Conservation (phyloP, 2,329 filamentous ascomycete species). For the Colletotrichum acutatum region DNA sequence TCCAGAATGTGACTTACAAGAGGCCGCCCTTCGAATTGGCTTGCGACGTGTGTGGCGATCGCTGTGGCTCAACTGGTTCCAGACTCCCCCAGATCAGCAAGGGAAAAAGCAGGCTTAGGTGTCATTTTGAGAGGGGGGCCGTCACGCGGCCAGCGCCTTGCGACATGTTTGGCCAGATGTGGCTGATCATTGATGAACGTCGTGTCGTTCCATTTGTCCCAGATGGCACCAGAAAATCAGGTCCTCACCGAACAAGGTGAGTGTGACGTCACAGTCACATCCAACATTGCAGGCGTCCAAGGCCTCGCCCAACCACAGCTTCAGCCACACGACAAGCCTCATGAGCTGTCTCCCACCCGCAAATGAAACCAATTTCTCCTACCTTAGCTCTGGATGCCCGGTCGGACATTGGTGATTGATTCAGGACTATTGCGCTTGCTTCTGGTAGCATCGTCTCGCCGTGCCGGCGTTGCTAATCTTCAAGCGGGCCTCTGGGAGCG, state of each 20-base stretch:
- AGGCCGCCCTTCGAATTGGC: not conserved
- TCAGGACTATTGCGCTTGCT: not conserved
- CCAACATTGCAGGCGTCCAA: not conserved
- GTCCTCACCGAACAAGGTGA: not conserved
- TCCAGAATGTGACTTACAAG: not conserved
- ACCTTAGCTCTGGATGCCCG: not conserved
- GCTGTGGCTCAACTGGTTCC: conserved; percentile 26
- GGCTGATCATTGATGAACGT: conserved; percentile 16
- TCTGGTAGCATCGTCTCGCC: not conserved
- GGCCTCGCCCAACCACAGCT: conserved; percentile 29
- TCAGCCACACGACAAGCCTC: conserved; percentile 26
- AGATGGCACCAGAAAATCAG: not conserved
- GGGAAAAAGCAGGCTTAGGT: not conserved
- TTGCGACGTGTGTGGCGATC: conserved; percentile 28
- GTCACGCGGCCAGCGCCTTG: conserved; percentile 26
- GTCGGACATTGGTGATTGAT: not conserved
- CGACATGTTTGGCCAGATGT: conserved; percentile 12
- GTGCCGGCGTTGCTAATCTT: not conserved
- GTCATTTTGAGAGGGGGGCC: not conserved
- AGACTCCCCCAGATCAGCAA: conserved; percentile 20
- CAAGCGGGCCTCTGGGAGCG: not conserved
- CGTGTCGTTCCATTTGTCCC: not conserved
- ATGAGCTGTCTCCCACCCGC: not conserved
- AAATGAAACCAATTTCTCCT: conserved; percentile 16
- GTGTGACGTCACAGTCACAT: conserved; percentile 31